phyloP scores from a whole-genome alignment of 495 filamentous ascomycete species.

The Penicillium tannophilum region DNA sequence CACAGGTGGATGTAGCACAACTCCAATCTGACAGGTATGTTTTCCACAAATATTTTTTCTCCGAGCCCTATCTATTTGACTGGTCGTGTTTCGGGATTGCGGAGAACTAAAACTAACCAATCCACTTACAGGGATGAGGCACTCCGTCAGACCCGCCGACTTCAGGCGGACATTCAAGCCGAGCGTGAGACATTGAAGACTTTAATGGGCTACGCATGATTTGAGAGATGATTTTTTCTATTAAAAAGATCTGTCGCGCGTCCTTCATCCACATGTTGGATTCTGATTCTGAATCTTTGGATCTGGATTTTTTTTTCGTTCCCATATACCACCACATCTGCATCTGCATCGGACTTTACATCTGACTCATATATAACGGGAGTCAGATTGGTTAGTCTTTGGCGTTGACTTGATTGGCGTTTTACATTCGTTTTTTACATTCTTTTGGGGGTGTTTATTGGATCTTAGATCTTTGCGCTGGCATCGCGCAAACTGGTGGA shows the following conservation, averaged over 20 bases:
- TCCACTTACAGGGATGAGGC: slow-evolving; percentile 70
- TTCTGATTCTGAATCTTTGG: slow-evolving; percentile 8
- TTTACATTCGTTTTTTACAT: slow-evolving; percentile 11
- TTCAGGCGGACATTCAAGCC: slow-evolving; percentile 65
- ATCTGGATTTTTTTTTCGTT: slow-evolving; percentile 6
- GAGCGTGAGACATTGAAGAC: slow-evolving; percentile 59
- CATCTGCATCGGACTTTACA: slow-evolving; percentile 16
- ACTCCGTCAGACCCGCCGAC: slow-evolving; percentile 73
- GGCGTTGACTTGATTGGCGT: slow-evolving; percentile 5
- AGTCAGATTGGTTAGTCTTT: neutral
- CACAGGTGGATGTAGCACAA: slow-evolving; percentile 91
- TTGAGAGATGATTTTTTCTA: slow-evolving; percentile 4
- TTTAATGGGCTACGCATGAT: slow-evolving; percentile 32
- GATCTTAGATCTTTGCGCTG: slow-evolving; percentile 12
- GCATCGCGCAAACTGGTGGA: slow-evolving; percentile 15
- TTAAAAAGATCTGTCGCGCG: slow-evolving; percentile 4
- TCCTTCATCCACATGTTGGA: slow-evolving; percentile 1
- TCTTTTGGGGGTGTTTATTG: slow-evolving; percentile 2
- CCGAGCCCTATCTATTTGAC: slow-evolving; percentile 14
- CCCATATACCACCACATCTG: slow-evolving; percentile 32
- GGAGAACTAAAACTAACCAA: slow-evolving; percentile 13
- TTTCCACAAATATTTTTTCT: slow-evolving; percentile 10
- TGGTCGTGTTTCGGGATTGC: slow-evolving; percentile 17
- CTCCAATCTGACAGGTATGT: slow-evolving; percentile 83
- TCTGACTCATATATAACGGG: neutral